Conservation (phyloP, 352 stramenopile species). For the Phytophthora crassamura region DNA sequence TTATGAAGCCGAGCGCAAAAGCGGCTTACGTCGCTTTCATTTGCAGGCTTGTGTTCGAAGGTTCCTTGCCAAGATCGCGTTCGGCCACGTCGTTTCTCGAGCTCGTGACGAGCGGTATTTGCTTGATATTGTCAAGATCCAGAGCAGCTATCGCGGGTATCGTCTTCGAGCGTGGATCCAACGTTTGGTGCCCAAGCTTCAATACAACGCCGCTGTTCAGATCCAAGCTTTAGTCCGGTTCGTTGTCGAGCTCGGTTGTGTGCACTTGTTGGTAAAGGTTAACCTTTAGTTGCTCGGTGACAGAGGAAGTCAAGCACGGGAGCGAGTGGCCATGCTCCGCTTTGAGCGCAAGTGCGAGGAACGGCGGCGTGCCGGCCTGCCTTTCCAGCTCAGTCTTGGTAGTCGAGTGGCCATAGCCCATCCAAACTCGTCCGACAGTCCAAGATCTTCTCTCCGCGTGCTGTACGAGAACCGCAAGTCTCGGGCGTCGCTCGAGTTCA, state of each 20-base stretch:
- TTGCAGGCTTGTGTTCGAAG: conserved; percentile 47
- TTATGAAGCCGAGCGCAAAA: background rate
- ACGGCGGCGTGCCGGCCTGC: conserved; percentile 33
- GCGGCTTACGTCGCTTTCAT: too few relatives aligned
- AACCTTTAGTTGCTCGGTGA: conserved; percentile 7
- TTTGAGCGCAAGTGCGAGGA: conserved; percentile 63
- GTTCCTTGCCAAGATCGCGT: conserved; percentile 60
- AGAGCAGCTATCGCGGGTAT: conserved; percentile 58
- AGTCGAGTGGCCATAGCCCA: conserved; percentile 30
- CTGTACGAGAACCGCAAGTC: conserved; percentile 60
- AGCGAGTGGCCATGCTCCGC: conserved; percentile 53
- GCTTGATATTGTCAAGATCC: conserved; percentile 50
- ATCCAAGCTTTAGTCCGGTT: conserved; percentile 68
- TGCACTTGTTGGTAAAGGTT: background rate
- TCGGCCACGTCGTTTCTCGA: conserved; percentile 40
- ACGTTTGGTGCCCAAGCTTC: conserved; percentile 51
- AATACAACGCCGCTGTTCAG: conserved; percentile 48
- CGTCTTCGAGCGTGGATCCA: conserved; percentile 48
- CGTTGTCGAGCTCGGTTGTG: background rate
- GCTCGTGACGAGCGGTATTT: conserved; percentile 56
- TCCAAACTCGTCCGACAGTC: conserved; percentile 11
- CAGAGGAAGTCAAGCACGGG: conserved; percentile 59
- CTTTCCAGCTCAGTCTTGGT: conserved; percentile 55
- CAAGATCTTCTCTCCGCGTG: conserved; percentile 27
- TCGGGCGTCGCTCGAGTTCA: conserved; percentile 44